Evolutionary conservation across 768 basidiomycete species (phyloP), one percentile per base, ranked within the genome.

Genomic region (Porpolomopsis calyptriformis): DNA sequence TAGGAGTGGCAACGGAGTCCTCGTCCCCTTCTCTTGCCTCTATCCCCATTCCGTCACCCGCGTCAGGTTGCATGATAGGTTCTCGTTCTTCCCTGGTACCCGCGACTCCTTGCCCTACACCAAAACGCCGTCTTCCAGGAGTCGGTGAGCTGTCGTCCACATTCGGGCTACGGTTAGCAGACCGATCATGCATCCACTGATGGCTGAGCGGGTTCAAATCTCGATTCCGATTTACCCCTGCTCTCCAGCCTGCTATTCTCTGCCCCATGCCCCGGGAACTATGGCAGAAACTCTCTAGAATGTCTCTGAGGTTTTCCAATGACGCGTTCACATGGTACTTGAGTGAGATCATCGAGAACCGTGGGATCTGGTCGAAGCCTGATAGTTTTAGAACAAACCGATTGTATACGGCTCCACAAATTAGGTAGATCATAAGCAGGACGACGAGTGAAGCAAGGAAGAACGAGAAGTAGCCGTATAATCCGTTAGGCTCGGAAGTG

Each of bases 381-480:
- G 75, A 73, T 22, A 80, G 75, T 47, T 74, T 71, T 8, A 91
- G 79, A 41, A 83, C 79, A 57, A 74, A 84, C 49, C 80, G 80
- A 58, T 87, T 88, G 66, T 91, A 90, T 9, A 87, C 58, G 10
- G 78, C 80, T 29, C 83, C 80, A 33, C 77, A 66, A 51, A 82
- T 65, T 38, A 86, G 66, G 65, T 86, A 89, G 14, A 72, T 60
- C 60, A 83, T 64, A 35, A 83, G 58, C 4, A 84, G 55, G 26
- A 78, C 65, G 34, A 72, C 84, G 45, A 57, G 87, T 85, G 76
- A 64, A 47, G 80, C 70, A 12, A 71, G 67, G 18, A 85, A 56
- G 41, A 78, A 69, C 14, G 73, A 68, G 29, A 83, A 62, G 50
- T 74, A 70, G 14, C 71, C 74, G 69, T 67, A 72, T 48, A 61